phyloP scores from a whole-genome alignment of 106 monocot genomes.

The Dendrobium nobile region DNA sequence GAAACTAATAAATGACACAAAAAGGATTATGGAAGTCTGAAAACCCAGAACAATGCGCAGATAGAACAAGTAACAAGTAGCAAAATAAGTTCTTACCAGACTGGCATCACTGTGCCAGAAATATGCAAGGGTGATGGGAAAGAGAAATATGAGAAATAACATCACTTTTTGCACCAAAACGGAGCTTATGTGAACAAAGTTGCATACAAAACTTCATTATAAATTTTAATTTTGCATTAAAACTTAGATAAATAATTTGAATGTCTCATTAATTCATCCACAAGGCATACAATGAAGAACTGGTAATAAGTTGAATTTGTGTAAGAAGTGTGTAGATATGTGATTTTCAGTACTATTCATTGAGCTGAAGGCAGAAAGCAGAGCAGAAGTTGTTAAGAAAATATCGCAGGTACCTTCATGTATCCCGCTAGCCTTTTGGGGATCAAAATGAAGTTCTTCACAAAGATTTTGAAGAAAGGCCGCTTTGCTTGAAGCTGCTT shows the following conservation, averaged over 20 bases:
- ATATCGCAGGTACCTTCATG: slow-evolving; percentile 69
- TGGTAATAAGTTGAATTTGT: neutral
- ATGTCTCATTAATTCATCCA: neutral
- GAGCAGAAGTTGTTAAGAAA: neutral
- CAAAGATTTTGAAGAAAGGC: slow-evolving; percentile 89
- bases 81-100: slow-evolving; percentile 1
- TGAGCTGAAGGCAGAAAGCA: neutral
- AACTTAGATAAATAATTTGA: neutral
- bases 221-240: neutral
- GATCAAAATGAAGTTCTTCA: slow-evolving; percentile 83
- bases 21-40: neutral
- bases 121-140: neutral
- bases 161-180: neutral
- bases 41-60: neutral
- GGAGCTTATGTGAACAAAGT: neutral
- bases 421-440: slow-evolving; percentile 79
- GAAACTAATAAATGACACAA: neutral
- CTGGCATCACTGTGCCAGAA: neutral
- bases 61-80: neutral
- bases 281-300: neutral
- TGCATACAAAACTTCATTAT: neutral
- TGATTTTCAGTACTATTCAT: neutral
- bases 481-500: slow-evolving; percentile 80
- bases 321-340: neutral
- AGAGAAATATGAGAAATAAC: neutral